These are phyloP conservation scores for Tetragonia tetragonoides DNA, from an alignment of 148 eudicot species.

Conservation along the genomic window DNA sequence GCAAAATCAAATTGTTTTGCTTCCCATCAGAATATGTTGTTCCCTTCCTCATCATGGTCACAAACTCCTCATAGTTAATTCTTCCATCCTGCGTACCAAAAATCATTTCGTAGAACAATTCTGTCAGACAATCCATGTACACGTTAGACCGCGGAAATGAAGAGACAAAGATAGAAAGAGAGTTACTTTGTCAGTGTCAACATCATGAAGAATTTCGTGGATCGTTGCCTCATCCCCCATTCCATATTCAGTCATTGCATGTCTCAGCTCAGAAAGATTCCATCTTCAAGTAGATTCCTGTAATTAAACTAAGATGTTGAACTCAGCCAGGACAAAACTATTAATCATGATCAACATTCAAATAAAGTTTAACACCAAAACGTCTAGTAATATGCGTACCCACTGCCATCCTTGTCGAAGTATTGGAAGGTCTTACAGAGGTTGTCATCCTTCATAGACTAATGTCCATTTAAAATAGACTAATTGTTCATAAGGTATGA, in stretches of 20 bases:
- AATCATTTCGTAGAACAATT: neutral
- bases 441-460: slow-evolving; percentile 66
- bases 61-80: slow-evolving; percentile 76
- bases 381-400: slow-evolving; percentile 38
- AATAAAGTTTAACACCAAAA: neutral
- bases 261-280: slow-evolving; percentile 37
- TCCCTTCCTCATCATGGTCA: slow-evolving; percentile 81
- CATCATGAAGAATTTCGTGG: slow-evolving; percentile 78
- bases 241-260: slow-evolving; percentile 66
- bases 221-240: slow-evolving; percentile 94
- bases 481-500: too few relatives aligned
- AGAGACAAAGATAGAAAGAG: neutral
- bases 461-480: too few relatives aligned
- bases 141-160: neutral
- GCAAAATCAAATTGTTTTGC: slow-evolving; percentile 21
- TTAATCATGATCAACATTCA: too few relatives aligned
- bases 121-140: neutral
- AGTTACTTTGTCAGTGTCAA: slow-evolving; percentile 71
- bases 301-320: too few relatives aligned
- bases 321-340: too few relatives aligned
- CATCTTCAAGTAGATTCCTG: neutral
- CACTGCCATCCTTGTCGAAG: slow-evolving; percentile 77
- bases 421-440: slow-evolving; percentile 62
- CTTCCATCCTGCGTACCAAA: slow-evolving; percentile 57
- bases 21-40: slow-evolving; percentile 36